A percentile compares a stretch with the other conserved stretches of the same genome.
Conservation (phyloP, 1,284 basidiomycete species). For the Vanrija humicola region DNA sequence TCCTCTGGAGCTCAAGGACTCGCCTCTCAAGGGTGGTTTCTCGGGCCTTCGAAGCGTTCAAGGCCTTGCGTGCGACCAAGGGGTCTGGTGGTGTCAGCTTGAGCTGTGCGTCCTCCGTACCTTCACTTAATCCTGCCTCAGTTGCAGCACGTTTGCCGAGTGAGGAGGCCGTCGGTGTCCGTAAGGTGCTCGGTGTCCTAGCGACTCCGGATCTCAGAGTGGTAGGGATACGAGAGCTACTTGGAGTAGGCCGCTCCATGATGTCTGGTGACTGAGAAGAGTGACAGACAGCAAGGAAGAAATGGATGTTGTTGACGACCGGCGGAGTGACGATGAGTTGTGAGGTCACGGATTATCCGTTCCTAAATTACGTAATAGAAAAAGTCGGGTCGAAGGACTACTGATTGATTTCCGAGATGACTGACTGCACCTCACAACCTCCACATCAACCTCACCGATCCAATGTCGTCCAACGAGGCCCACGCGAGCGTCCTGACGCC, state of each 20-base stretch:
- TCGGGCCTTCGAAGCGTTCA: conserved; percentile 16
- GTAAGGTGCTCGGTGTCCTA: background rate
- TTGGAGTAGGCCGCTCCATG: background rate
- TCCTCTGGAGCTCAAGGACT: conserved; percentile 20
- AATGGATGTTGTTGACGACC: background rate
- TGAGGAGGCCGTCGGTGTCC: conserved; percentile 3
- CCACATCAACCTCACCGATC: conserved; percentile 7
- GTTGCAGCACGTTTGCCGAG: conserved; percentile 20
- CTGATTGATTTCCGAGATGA: background rate
- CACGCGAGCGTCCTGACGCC: conserved; percentile 67
- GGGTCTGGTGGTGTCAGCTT: conserved; percentile 13
- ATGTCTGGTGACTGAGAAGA: background rate
- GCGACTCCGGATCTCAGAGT: background rate
- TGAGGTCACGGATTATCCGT: too few species aligned
- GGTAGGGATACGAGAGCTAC: conserved; percentile 5
- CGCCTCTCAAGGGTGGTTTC: conserved; percentile 21
- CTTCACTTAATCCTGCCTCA: conserved; percentile 25
- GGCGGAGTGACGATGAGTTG: background rate
- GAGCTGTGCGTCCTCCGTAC: background rate
- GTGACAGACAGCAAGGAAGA: background rate
- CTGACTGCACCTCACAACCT: background rate
- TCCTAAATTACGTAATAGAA: background rate
- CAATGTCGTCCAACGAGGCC: conserved; percentile 22
- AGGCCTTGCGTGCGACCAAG: conserved; percentile 11
- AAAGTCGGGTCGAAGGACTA: too few species aligned